Percentiles rank a stretch among this genome's conserved stretches.
Conservation (phyloP, 345 rosid species). For the Turnera subulata region DNA sequence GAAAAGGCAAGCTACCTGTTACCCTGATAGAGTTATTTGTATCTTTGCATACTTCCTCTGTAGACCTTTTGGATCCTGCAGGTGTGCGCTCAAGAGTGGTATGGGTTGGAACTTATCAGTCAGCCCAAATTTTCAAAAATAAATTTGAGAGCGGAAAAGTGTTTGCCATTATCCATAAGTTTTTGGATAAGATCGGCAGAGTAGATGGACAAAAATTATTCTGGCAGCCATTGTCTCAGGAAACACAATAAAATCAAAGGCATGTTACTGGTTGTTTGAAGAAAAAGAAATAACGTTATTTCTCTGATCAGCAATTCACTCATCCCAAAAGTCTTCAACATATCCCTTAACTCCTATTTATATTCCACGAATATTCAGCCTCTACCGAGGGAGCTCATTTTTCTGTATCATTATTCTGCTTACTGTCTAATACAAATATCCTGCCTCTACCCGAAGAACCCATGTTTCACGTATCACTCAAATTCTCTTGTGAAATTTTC, state of each 20-base stretch:
- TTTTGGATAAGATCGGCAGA: slow-evolving; percentile 49
- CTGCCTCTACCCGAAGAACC: neutral
- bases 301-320: no score
- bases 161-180: slow-evolving; percentile 48
- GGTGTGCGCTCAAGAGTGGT: slow-evolving; percentile 42
- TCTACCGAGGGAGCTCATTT: neutral
- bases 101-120: slow-evolving; percentile 50
- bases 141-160: slow-evolving; percentile 50
- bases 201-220: neutral
- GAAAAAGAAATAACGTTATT: no score
- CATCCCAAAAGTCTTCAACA: no score
- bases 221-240: no score
- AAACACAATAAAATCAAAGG: no score
- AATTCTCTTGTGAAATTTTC: no score
- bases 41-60: slow-evolving; percentile 29
- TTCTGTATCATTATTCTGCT: neutral
- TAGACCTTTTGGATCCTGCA: slow-evolving; percentile 35
- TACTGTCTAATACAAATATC: no score
- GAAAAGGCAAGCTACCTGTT: slow-evolving; percentile 34
- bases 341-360: neutral
- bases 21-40: slow-evolving; percentile 42
- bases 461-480: no score
- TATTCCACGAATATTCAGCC: neutral
- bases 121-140: slow-evolving; percentile 61
- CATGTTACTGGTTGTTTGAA: no score